phyloP scores from a whole-genome alignment of 2,329 filamentous ascomycete species.

The Sordariomycetes sp. region DNA sequence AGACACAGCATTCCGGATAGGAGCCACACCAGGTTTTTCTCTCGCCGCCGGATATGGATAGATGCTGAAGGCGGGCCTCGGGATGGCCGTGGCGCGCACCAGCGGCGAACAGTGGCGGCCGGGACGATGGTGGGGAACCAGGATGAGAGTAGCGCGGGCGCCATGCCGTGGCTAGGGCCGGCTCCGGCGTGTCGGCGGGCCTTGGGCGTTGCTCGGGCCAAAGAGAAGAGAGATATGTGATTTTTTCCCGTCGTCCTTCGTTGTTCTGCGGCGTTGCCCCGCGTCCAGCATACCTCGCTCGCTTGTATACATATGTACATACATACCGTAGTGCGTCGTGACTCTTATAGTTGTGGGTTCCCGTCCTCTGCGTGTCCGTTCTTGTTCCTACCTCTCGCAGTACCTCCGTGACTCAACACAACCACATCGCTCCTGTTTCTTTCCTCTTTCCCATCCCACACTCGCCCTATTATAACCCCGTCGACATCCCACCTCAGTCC shows the following conservation, averaged over 20 bases:
- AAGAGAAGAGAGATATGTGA: neutral
- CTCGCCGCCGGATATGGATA: too few relatives aligned
- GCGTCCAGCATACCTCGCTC: too few relatives aligned
- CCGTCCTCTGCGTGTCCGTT: neutral
- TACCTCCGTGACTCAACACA: neutral
- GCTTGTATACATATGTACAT: too few relatives aligned
- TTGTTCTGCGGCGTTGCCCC: neutral
- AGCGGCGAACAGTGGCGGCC: neutral
- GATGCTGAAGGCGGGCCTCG: too few relatives aligned
- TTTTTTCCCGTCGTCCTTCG: neutral
- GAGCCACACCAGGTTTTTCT: too few relatives aligned
- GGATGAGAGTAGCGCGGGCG: neutral
- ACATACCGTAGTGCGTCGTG: neutral
- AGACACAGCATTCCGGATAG: too few relatives aligned
- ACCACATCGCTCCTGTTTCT: neutral
- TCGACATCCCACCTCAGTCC: neutral
- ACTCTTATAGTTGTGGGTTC: neutral
- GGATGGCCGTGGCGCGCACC: too few relatives aligned
- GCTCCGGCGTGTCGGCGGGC: neutral
- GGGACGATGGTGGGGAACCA: neutral
- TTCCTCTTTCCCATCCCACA: neutral
- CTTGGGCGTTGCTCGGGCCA: neutral
- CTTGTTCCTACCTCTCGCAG: too few relatives aligned
- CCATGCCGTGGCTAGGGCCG: neutral
- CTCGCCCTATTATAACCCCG: neutral